Base-by-base conservation (phyloP, 202 grass and related monocot genomes). In the Schoenoplectus triqueter region DNA sequence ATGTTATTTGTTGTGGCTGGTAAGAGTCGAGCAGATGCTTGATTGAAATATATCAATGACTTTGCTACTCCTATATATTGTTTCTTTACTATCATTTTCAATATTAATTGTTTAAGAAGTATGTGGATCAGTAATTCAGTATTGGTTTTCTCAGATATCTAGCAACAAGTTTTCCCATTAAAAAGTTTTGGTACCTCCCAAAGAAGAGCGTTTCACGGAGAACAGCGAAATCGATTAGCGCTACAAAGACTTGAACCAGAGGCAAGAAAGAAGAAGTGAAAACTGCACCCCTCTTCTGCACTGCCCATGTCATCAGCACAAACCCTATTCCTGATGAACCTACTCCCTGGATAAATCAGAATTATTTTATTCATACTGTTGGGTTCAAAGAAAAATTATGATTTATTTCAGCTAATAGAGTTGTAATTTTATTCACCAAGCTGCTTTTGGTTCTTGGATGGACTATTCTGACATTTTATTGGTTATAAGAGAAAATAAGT, bases 231-330 rank as follows among this genome's bases (percentile, higher is more conserved):
- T 94, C 90, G 19, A 97, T 92, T 61, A 44, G 51, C 0, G 79
- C 92, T 4, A 97, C 90, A 52, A 92, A 87, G 59, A 97, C 89
- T 80, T 97, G 94, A 10, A 88, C 50, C 0, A 94, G 77, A 54
- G 94, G 92, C 48, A 90, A 85, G 88, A 97, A 97, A 19, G 92
- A 92, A 15, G 92, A 84, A 4, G 92, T 89, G 88, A 94, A 97
- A 48, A 97, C 87, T 6, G 94, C 90, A 0, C 94, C 94, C 84
- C 88, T 88, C 90, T 92, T 91, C 88, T 94, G 88, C 87, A 97
- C 92, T 15, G 88, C 92, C 7, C 90, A 94, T 7, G 94, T 92
- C 66, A 94, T 88, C 83, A 90, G 42, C 18, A 97, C 84, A 90
- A 94, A 97, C 48, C 94, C 88, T 5, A 91, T 85, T 3, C 90